A percentile compares a stretch with the other conserved stretches of the same genome.
Conservation (phyloP, 768 basidiomycete species). For the Nidularia pulvinata region DNA sequence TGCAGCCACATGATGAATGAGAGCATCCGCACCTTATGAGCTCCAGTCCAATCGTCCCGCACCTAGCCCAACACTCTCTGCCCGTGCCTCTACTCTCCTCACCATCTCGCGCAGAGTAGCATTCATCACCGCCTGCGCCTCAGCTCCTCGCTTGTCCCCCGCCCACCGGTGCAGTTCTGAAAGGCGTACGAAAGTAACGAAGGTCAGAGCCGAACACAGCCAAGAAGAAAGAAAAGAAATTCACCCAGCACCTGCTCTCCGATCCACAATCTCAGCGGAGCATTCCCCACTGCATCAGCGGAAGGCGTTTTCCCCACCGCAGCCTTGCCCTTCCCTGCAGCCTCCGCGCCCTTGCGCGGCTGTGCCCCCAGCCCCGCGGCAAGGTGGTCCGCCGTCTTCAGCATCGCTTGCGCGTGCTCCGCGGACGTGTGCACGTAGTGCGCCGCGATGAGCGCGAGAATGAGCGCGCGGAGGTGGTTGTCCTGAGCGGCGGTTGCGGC, state of each 20-base stretch:
- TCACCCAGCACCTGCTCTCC: constrained; percentile 68
- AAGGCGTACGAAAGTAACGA: background rate
- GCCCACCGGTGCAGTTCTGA: constrained; percentile 59
- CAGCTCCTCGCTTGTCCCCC: constrained; percentile 45
- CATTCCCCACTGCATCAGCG: constrained; percentile 52
- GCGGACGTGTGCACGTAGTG: constrained; percentile 73
- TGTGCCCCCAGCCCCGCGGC: constrained; percentile 68
- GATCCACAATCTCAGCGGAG: constrained; percentile 67
- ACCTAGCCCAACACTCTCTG: too few species aligned
- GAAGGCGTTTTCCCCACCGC: background rate
- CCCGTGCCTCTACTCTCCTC: too few species aligned
- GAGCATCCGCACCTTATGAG: too few species aligned
- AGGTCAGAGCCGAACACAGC: constrained; percentile 1
- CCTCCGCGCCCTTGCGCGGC: constrained; percentile 14
- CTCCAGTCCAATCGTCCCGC: too few species aligned
- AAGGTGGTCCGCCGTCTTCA: constrained; percentile 68
- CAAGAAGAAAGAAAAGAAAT: constrained; percentile 12
- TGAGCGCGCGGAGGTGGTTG: constrained; percentile 71
- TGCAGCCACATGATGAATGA: too few species aligned
- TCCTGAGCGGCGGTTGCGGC: constrained; percentile 60
- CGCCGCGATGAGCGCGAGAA: constrained; percentile 66
- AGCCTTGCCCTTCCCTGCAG: constrained; percentile 8
- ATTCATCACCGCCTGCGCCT: constrained; percentile 48
- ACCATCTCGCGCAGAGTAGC: constrained; percentile 11
- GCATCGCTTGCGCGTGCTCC: constrained; percentile 67